phyloP scores from a whole-genome alignment of 1,284 basidiomycete genomes.

The Naganishia cerealis region DNA sequence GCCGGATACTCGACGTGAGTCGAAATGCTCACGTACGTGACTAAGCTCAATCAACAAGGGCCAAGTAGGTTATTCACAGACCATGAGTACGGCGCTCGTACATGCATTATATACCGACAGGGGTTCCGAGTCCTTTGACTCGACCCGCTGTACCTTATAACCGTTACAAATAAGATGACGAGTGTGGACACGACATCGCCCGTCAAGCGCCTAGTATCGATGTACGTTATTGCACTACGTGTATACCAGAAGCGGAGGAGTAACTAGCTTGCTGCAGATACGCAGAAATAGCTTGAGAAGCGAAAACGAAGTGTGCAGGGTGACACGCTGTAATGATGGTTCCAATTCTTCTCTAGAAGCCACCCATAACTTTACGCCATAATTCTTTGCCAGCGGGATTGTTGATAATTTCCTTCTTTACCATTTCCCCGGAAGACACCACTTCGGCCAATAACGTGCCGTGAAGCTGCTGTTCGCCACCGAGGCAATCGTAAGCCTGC shows the following conservation, averaged over 20 bases:
- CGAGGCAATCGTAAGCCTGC: slow-evolving; percentile 44
- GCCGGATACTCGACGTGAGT: no score
- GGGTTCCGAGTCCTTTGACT: slow-evolving; percentile 4
- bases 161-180: slow-evolving; percentile 6
- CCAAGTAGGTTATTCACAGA: neutral
- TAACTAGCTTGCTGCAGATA: neutral
- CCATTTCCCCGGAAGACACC: slow-evolving; percentile 22
- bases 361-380: slow-evolving; percentile 19
- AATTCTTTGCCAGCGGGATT: slow-evolving; percentile 11
- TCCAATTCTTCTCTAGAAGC: neutral
- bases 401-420: slow-evolving; percentile 26
- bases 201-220: neutral
- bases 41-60: no score
- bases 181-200: neutral
- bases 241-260: neutral
- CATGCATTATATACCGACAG: slow-evolving; percentile 23
- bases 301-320: slow-evolving; percentile 12
- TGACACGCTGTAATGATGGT: neutral
- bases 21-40: no score
- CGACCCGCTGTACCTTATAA: slow-evolving; percentile 1
- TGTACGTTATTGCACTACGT: neutral
- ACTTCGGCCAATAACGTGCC: slow-evolving; percentile 14
- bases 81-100: neutral
- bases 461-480: slow-evolving; percentile 41
- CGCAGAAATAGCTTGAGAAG: slow-evolving; percentile 5